Evolutionary conservation across 352 stramenopile species (phyloP).

Genomic region (Globisporangium camurandrum): DNA sequence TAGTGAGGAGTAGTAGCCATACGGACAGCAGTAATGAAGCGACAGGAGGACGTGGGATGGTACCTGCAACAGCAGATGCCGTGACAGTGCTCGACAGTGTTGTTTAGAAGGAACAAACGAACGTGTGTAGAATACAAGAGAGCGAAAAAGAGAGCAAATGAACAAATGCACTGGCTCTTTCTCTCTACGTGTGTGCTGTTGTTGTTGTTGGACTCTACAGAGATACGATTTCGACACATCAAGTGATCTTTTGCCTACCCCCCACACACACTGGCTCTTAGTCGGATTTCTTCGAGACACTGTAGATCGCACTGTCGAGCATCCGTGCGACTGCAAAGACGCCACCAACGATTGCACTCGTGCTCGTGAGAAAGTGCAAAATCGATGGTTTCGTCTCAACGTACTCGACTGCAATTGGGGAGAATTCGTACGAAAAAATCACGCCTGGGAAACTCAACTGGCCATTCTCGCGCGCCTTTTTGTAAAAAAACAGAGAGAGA

Average conservation of each 20-base stretch:
- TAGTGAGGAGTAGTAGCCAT: slow-evolving; percentile 22
- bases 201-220: too few relatives aligned
- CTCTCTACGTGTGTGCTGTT: too few relatives aligned
- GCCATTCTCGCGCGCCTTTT: slow-evolving; percentile 29
- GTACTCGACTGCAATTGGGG: slow-evolving; percentile 85
- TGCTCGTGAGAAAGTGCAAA: slow-evolving; percentile 83
- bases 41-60: too few relatives aligned
- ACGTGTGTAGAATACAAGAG: too few relatives aligned
- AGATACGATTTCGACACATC: too few relatives aligned
- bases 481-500: neutral
- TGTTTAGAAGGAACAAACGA: too few relatives aligned
- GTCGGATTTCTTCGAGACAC: slow-evolving; percentile 84
- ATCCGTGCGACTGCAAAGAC: slow-evolving; percentile 84
- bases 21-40: too few relatives aligned
- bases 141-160: too few relatives aligned
- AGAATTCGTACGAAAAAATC: slow-evolving; percentile 87
- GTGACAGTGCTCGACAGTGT: too few relatives aligned
- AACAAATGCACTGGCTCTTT: too few relatives aligned
- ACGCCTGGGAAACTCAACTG: slow-evolving; percentile 74
- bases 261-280: slow-evolving; percentile 28
- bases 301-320: slow-evolving; percentile 84
- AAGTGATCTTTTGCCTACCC: too few relatives aligned
- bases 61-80: too few relatives aligned
- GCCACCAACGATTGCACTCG: slow-evolving; percentile 79
- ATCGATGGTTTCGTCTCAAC: slow-evolving; percentile 79